Evolutionary conservation across 2,329 filamentous ascomycete species (phyloP), one percentile per base, ranked within the genome.

Genomic region (Purpureocillium takamizusanense): DNA sequence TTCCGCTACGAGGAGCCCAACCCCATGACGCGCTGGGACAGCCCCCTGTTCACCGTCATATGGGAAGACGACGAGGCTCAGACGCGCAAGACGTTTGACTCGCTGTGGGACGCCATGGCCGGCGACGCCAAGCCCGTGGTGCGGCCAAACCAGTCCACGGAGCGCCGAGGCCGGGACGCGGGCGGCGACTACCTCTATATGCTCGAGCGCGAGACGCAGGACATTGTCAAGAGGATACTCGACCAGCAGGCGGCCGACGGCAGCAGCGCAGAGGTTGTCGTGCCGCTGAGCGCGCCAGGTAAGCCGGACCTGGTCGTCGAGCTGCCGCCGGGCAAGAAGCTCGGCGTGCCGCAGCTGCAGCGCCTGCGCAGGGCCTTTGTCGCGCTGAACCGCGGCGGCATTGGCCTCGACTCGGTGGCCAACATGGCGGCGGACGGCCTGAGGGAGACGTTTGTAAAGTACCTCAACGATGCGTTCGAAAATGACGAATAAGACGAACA

Each of bases 1-100:
- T 90, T 86, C 55, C 72, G 86, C 39, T 89, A 89, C 55, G 86
- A 94, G 60, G 86, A 94, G 61, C 86, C 86, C 12, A 92, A 90
- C 55, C 76, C 81, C 16, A 89, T 90, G 83, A 81, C 75, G 3
- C 68, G 85, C 32, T 94, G 86, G 86, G 86, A 94, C 56, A 83
- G 81, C 39, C 86, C 86, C 2, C 70, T 92, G 3, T 92, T 90
- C 60, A 83, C 83, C 4, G 70, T 92, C 0, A 72, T 86, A 10
- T 85, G 81, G 70, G 81, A 88, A 33, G 86, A 94, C 55, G 73
- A 74, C 40, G 70, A 71, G 41, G 72, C 72, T n/a, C 78, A 78
- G 51, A 56, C 70, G 9, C 58, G 49, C 25, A 58, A 63, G 43
- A 70, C 73, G 2, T 83, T 78, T 44, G 76, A 81, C 35, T 69